Evolutionary conservation across 108 stramenopile genomes (phyloP).

Genomic region (Discostella pseudostelligera): DNA sequence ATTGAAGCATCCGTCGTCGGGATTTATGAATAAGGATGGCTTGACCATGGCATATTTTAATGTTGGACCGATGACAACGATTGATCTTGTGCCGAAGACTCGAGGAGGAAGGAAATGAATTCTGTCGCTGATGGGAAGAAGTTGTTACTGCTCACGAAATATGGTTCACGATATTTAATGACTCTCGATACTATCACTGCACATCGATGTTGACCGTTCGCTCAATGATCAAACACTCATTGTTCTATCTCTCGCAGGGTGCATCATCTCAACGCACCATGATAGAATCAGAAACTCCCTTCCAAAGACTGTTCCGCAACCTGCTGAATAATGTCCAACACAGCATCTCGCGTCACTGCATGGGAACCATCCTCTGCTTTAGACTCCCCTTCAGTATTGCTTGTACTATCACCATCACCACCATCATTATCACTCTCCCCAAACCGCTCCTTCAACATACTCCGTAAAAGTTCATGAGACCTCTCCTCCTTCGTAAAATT

Average conservation of each 20-base stretch:
- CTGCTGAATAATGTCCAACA: constrained; percentile 20
- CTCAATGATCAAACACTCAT: too few species aligned
- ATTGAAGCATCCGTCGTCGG: constrained; percentile 57
- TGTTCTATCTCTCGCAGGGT: too few species aligned
- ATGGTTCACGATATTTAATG: too few species aligned
- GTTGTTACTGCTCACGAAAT: too few species aligned
- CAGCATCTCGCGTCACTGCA: constrained; percentile 19
- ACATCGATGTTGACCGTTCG: too few species aligned
- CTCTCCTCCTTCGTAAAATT: constrained; percentile 69
- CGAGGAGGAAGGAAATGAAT: constrained; percentile 74
- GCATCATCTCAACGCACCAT: too few species aligned
- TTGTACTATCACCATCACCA: too few species aligned
- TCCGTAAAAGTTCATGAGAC: constrained; percentile 66
- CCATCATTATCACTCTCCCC: constrained; percentile 27
- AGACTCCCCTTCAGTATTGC: not conserved
- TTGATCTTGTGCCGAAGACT: constrained; percentile 74
- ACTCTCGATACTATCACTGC: too few species aligned
- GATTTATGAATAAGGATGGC: constrained; percentile 74
- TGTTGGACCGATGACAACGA: constrained; percentile 62
- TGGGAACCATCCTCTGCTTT: constrained; percentile 13
- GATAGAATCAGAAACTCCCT: not conserved
- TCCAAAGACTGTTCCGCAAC: not conserved
- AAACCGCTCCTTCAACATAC: constrained; percentile 67
- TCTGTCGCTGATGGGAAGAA: not conserved
- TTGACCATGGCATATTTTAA: constrained; percentile 67